Evolutionary conservation across 345 rosid genomes (phyloP).

Genomic region (Conringia planisiliqua): DNA sequence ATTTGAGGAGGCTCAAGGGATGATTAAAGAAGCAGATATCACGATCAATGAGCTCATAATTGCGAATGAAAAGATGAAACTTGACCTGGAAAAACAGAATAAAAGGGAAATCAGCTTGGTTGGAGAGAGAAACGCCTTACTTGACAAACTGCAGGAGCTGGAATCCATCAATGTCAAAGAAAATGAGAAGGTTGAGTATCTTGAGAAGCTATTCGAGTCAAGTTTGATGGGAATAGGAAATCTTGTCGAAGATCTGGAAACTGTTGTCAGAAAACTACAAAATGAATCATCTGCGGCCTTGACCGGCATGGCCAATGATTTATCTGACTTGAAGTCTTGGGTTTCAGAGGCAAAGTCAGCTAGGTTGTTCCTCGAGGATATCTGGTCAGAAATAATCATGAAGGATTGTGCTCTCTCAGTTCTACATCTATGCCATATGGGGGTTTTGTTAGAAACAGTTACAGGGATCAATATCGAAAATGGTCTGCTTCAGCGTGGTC

Average conservation of each 20-base stretch:
- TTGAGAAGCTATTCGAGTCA: constrained; percentile 56
- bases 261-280: constrained; percentile 43
- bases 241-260: constrained; percentile 60
- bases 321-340: constrained; percentile 45
- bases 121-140: constrained; percentile 53
- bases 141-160: constrained; percentile 51
- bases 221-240: constrained; percentile 53
- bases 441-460: constrained; percentile 76
- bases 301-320: constrained; percentile 42
- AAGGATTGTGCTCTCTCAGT: constrained; percentile 92
- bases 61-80: constrained; percentile 74
- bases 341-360: constrained; percentile 56
- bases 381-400: constrained; percentile 86
- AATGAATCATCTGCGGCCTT: constrained; percentile 44
- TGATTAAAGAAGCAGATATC: constrained; percentile 81
- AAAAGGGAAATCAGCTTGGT: constrained; percentile 39
- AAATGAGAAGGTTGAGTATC: constrained; percentile 51
- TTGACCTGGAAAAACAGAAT: constrained; percentile 56
- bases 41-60: constrained; percentile 71
- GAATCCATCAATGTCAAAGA: constrained; percentile 49
- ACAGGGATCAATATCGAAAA: constrained; percentile 82
- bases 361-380: constrained; percentile 72
- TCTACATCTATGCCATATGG: constrained; percentile 88
- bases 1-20: constrained; percentile 87
- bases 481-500: constrained; percentile 78